Base-by-base conservation (phyloP, 768 basidiomycete species). In the Tubosaeta brunneosetosa region DNA sequence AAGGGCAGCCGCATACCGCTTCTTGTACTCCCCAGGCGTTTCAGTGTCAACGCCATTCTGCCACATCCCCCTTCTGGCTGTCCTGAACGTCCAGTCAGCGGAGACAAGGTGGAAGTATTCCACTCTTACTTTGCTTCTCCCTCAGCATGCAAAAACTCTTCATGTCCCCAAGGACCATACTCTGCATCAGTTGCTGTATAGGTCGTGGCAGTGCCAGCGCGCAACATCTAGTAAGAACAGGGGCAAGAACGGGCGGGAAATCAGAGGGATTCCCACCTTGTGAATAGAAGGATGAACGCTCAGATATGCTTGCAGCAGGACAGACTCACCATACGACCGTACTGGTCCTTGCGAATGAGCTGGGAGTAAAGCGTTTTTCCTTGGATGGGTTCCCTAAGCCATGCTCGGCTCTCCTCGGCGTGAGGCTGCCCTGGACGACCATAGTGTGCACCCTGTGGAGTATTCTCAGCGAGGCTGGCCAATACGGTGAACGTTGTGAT, bases 151-250 rank as follows among this genome's bases (percentile, higher is more conserved):
- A 87, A 64, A 67, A 86, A 88, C 42, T 71, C 73, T 3, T 84
- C 85, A 52, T 86, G 80, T 2, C 84, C 83, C 71, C 74, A 76
- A 19, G 74, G 69, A 1, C 92, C 92, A 56, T 94, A 89, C 60
- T 87, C 88, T 14, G 88, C 91, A 3, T 88, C 88, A 9, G 79
- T 74, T 66, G 88, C 86, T 50, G 82, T 79, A 61, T 95, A 97
- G 0, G 81, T 84, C 0, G 80, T 79, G 0, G 74, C 93, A 74
- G 84, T 86, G 4, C 93, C 94, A 0, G 84, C 80, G 19, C 78
- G 78, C 2, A 95, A 70, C 91, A 95, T 93, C 58, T 90, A 84
- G 61, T n/a, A n/a, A n/a, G 42, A 72, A 73, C 11, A 73, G 71
- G 0, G 84, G 87, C 8, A 87, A 66, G 6, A 86, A 63, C 0